Evolutionary conservation across 1,284 basidiomycete genomes (phyloP).

Genomic region (Sphagnurus paluster): DNA sequence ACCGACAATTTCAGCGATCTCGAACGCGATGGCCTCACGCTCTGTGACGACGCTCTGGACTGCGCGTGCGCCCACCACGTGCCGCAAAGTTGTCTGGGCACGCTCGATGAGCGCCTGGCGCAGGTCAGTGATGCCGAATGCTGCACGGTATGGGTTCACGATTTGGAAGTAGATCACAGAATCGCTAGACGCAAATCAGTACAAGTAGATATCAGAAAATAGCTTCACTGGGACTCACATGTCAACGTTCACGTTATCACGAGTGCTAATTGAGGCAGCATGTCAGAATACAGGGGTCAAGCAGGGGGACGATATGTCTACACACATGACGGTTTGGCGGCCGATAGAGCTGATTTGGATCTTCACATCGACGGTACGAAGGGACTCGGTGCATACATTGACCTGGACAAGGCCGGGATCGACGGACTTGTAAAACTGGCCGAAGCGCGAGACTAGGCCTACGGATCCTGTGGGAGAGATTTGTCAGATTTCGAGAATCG

Average conservation of each 20-base stretch:
- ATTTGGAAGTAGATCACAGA: conserved; percentile 92
- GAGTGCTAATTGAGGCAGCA: conserved; percentile 43
- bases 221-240: conserved; percentile 55
- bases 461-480: conserved; percentile 62
- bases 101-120: conserved; percentile 88
- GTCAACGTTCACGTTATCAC: conserved; percentile 88
- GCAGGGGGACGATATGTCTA: conserved; percentile 7
- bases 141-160: conserved; percentile 84
- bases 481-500: conserved; percentile 4
- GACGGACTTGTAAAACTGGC: conserved; percentile 92
- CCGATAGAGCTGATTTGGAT: conserved; percentile 91
- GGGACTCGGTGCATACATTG: conserved; percentile 89
- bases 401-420: conserved; percentile 92
- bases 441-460: conserved; percentile 89
- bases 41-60: conserved; percentile 88
- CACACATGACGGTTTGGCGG: conserved; percentile 77
- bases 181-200: conserved; percentile 52
- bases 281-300: background rate
- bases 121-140: conserved; percentile 90
- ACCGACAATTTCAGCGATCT: conserved; percentile 93
- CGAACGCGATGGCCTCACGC: conserved; percentile 93
- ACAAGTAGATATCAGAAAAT: conserved; percentile 4
- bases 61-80: conserved; percentile 90
- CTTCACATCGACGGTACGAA: conserved; percentile 89
- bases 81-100: conserved; percentile 93